Conservation (phyloP, 148 eudicot genomes). For the Rhododendron ovatum region DNA sequence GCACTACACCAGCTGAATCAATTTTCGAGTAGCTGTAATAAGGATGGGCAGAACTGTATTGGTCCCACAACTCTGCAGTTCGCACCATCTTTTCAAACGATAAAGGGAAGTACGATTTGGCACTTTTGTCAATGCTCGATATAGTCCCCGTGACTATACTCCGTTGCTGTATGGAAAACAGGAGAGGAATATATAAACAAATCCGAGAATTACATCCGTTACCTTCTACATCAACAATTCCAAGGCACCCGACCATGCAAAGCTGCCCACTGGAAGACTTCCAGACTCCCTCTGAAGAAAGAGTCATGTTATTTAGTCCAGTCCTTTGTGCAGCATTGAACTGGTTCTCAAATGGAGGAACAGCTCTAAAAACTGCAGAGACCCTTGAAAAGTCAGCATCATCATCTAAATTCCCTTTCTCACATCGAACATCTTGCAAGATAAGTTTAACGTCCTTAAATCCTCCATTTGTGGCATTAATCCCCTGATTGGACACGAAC, state of each 20-base stretch:
- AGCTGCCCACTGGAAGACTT: slow-evolving; percentile 77
- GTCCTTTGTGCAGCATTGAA: slow-evolving; percentile 58
- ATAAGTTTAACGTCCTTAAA: slow-evolving; percentile 56
- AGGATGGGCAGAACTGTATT: slow-evolving; percentile 40
- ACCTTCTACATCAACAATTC: slow-evolving; percentile 29
- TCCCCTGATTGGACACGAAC: slow-evolving; percentile 49
- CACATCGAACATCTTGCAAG: slow-evolving; percentile 65
- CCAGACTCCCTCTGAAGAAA: slow-evolving; percentile 88
- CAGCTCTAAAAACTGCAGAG: slow-evolving; percentile 65
- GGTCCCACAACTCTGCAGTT: slow-evolving; percentile 34
- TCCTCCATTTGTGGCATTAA: slow-evolving; percentile 64
- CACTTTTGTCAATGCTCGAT: slow-evolving; percentile 42
- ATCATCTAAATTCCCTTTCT: slow-evolving; percentile 18
- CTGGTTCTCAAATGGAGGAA: slow-evolving; percentile 39
- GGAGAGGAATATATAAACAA: slow-evolving; percentile 64
- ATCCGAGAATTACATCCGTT: slow-evolving; percentile 58
- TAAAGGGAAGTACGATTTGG: slow-evolving; percentile 53
- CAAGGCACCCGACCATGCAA: slow-evolving; percentile 89
- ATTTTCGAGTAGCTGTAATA: slow-evolving; percentile 68
- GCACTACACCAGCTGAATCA: slow-evolving; percentile 39
- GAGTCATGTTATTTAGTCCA: slow-evolving; percentile 73
- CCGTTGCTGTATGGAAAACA: slow-evolving; percentile 71
- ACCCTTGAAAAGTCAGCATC: slow-evolving; percentile 30
- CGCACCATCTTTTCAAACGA: slow-evolving; percentile 52
- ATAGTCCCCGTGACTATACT: slow-evolving; percentile 64